Percentiles rank a stretch among this genome's conserved stretches.
These are phyloP conservation scores for Tylopilus sp. DNA, from an alignment of 1,284 basidiomycete species.

Conservation along the genomic window DNA sequence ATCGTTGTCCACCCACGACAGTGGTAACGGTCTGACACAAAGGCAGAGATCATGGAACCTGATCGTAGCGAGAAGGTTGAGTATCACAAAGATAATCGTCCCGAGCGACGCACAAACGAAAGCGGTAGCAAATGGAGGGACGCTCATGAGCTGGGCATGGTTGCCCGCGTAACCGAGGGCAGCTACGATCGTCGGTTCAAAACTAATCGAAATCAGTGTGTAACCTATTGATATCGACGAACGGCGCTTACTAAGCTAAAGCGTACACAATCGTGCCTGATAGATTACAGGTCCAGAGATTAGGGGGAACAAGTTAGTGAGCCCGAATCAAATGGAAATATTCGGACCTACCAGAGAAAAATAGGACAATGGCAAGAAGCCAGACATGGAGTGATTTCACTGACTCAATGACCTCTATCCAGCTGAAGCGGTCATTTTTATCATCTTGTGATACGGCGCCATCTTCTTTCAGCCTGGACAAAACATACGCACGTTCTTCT, in stretches of 20 bases:
- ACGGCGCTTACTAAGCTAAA: conserved; percentile 33
- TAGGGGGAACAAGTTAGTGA: conserved; percentile 17
- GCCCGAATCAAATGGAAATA: not conserved
- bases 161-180: conserved; percentile 43
- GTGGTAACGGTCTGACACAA: conserved; percentile 41
- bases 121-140: conserved; percentile 45
- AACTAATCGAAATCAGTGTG: conserved; percentile 31
- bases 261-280: conserved; percentile 41
- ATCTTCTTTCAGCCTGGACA: conserved; percentile 27
- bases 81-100: not conserved
- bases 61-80: not conserved
- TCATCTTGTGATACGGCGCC: conserved; percentile 34
- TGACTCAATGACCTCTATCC: conserved; percentile 36
- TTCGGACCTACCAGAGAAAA: conserved; percentile 25
- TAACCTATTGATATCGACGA: not conserved
- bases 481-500: conserved; percentile 40
- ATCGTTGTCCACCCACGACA: conserved; percentile 40
- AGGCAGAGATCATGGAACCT: conserved; percentile 41
- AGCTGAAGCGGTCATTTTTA: conserved; percentile 32
- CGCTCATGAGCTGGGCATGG: conserved; percentile 46
- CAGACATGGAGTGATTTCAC: conserved; percentile 37
- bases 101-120: conserved; percentile 37
- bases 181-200: conserved; percentile 49
- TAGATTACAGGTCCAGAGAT: no score
- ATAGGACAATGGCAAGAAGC: conserved; percentile 24